Evolutionary conservation across 2,329 filamentous ascomycete species (phyloP).

Genomic region (Ophiostoma montium): DNA sequence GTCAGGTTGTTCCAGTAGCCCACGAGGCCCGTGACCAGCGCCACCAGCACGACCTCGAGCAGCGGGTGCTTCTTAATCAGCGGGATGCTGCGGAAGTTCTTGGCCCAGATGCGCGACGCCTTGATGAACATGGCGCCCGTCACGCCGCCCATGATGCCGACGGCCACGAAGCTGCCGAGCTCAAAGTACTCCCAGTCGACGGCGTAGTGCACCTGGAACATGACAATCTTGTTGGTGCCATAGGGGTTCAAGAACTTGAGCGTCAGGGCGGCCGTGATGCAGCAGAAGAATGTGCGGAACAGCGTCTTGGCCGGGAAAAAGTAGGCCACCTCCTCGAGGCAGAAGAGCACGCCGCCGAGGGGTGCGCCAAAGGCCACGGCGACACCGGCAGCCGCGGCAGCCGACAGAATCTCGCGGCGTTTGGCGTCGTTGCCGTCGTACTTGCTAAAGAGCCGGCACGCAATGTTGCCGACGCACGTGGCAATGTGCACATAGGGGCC

Average conservation of each 20-base stretch:
- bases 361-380: conserved; percentile 91
- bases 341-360: conserved; percentile 75
- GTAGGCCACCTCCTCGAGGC: conserved; percentile 88
- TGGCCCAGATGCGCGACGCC: conserved; percentile 79
- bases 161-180: conserved; percentile 67
- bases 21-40: conserved; percentile 65
- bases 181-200: conserved; percentile 93
- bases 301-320: conserved; percentile 97
- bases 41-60: conserved; percentile 78
- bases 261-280: conserved; percentile 80
- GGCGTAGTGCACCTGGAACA: conserved; percentile 86
- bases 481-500: conserved; percentile 96
- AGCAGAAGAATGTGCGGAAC: conserved; percentile 96
- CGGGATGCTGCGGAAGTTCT: conserved; percentile 67
- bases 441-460: conserved; percentile 84
- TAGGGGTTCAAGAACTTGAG: conserved; percentile 95
- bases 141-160: conserved; percentile 73
- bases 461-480: conserved; percentile 88
- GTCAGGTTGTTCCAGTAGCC: conserved; percentile 93
- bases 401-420: conserved; percentile 82
- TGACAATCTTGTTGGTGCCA: conserved; percentile 87
- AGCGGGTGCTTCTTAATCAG: conserved; percentile 73
- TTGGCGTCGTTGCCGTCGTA: conserved; percentile 93
- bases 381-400: conserved; percentile 80
- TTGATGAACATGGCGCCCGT: conserved; percentile 93